Percentiles rank a stretch among this genome's conserved stretches.
Conservation (phyloP, 2,329 filamentous ascomycete genomes). For the Pleurostoma richardsiae region DNA sequence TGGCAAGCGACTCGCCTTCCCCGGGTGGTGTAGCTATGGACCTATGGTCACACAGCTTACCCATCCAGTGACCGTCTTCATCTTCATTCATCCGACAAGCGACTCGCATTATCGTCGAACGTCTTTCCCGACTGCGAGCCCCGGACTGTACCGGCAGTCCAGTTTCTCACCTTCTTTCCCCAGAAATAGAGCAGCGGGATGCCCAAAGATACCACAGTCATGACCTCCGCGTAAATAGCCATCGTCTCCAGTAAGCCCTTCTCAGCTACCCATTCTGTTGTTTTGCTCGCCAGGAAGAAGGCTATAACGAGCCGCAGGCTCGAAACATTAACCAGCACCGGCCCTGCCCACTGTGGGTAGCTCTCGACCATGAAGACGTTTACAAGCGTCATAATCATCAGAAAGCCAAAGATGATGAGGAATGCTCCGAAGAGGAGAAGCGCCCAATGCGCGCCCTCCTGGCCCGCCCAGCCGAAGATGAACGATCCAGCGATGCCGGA, state of each 20-base stretch:
- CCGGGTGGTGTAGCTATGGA: too few relatives aligned
- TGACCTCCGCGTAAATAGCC: constrained; percentile 22
- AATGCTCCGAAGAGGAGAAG: constrained; percentile 18
- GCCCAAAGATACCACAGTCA: constrained; percentile 21
- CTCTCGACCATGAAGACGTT: constrained; percentile 26
- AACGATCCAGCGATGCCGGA: constrained; percentile 21
- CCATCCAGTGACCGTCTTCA: too few relatives aligned
- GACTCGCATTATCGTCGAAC: background rate
- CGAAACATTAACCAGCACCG: constrained; percentile 25
- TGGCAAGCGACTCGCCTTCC: too few relatives aligned
- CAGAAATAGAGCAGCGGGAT: constrained; percentile 20
- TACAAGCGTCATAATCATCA: constrained; percentile 18
- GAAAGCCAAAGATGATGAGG: constrained; percentile 21
- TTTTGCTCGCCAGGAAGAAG: constrained; percentile 20
- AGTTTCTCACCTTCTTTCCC: constrained; percentile 18
- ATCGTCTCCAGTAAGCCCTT: constrained; percentile 19
- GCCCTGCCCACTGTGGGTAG: constrained; percentile 23
- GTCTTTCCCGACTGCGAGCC: background rate
- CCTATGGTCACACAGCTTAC: too few relatives aligned
- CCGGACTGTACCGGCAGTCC: constrained; percentile 19
- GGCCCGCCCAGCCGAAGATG: constrained; percentile 22
- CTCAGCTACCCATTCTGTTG: constrained; percentile 18
- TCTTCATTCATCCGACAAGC: too few relatives aligned
- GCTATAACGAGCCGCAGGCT: constrained; percentile 22
- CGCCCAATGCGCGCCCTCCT: constrained; percentile 18